Evolutionary conservation across 768 basidiomycete species (phyloP).

Genomic region (Rhizopogon sp.): DNA sequence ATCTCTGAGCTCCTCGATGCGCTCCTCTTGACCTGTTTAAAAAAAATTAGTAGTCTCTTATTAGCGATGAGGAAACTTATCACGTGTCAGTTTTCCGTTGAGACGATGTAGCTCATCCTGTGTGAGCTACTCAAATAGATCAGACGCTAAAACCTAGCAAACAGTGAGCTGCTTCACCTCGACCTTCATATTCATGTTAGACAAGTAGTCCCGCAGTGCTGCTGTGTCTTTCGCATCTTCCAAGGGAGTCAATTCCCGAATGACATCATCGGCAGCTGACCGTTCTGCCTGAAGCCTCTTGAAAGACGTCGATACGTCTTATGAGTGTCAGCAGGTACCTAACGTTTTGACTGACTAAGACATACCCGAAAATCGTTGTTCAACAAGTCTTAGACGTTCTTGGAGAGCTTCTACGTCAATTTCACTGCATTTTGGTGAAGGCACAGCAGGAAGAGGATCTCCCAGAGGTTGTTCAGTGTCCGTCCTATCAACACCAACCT

Average conservation of each 20-base stretch:
- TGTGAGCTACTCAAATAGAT: slow-evolving; percentile 40
- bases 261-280: slow-evolving; percentile 56
- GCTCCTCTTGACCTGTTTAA: slow-evolving; percentile 71
- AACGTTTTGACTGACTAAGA: background rate
- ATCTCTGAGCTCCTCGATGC: slow-evolving; percentile 79
- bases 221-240: slow-evolving; percentile 58
- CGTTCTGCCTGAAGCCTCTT: slow-evolving; percentile 73
- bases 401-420: slow-evolving; percentile 53
- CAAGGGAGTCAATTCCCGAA: slow-evolving; percentile 69
- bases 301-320: slow-evolving; percentile 78
- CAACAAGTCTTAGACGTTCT: slow-evolving; percentile 62
- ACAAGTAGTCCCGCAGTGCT: slow-evolving; percentile 70
- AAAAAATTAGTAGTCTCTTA: slow-evolving; percentile 4
- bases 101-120: slow-evolving; percentile 79
- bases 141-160: background rate
- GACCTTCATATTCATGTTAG: slow-evolving; percentile 58
- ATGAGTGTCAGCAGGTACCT: slow-evolving; percentile 4
- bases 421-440: slow-evolving; percentile 3
- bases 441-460: background rate
- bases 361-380: slow-evolving; percentile 72
- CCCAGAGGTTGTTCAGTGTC: background rate
- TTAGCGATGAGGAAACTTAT: slow-evolving; percentile 15
- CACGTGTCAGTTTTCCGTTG: slow-evolving; percentile 68
- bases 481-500: background rate
- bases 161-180: slow-evolving; percentile 46